phyloP scores from a whole-genome alignment of 179 eudicot species.

The Patellifolia procumbens region DNA sequence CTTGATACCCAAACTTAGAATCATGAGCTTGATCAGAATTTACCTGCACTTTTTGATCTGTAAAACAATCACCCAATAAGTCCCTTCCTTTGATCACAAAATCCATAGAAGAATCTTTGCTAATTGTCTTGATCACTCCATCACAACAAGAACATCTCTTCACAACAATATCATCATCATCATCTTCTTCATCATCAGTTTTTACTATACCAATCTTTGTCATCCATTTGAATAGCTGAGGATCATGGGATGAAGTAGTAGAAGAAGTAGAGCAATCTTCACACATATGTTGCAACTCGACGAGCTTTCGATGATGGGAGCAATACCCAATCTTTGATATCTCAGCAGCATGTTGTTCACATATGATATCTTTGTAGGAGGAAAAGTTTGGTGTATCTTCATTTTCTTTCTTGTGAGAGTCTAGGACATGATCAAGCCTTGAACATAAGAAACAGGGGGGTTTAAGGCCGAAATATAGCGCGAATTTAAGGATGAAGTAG shows the following conservation, averaged over 20 bases:
- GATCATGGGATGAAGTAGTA: slow-evolving; percentile 23
- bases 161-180: slow-evolving; percentile 22
- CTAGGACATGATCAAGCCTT: slow-evolving; percentile 30
- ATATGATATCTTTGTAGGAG: slow-evolving; percentile 27
- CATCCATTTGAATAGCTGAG: slow-evolving; percentile 33
- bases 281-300: slow-evolving; percentile 26
- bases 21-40: slow-evolving; percentile 29
- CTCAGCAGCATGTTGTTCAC: slow-evolving; percentile 40
- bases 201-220: slow-evolving; percentile 34
- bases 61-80: slow-evolving; percentile 22
- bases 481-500: slow-evolving; percentile 34
- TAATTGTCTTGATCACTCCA: slow-evolving; percentile 25
- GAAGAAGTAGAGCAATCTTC: slow-evolving; percentile 19
- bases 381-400: slow-evolving; percentile 7
- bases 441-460: slow-evolving; percentile 43
- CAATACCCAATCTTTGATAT: slow-evolving; percentile 36
- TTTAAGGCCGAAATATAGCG: slow-evolving; percentile 36
- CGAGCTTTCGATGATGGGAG: slow-evolving; percentile 28
- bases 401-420: slow-evolving; percentile 11
- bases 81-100: slow-evolving; percentile 38
- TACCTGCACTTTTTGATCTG: slow-evolving; percentile 32
- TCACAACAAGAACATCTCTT: slow-evolving; percentile 74
- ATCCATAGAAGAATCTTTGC: slow-evolving; percentile 27
- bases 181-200: slow-evolving; percentile 21
- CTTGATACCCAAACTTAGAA: slow-evolving; percentile 29